Percentiles rank a stretch among this genome's conserved stretches.
Conservation (phyloP, 2,329 filamentous ascomycete genomes). For the Xylariaceae sp. region DNA sequence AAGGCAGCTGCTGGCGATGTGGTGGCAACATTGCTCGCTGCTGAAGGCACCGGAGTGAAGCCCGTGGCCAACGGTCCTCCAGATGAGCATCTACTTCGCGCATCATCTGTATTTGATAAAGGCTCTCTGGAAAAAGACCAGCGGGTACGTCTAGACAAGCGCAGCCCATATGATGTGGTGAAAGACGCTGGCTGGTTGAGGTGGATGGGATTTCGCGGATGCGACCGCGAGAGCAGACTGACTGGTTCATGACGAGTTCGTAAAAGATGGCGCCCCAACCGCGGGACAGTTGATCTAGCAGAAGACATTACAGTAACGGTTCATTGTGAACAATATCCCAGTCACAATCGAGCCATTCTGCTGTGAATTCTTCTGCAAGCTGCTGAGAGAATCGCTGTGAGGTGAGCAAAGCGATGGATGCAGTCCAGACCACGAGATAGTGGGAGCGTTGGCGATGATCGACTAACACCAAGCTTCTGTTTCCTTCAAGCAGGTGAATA, state of each 20-base stretch:
- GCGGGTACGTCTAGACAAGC: constrained; percentile 26
- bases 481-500: neutral
- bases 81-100: constrained; percentile 49
- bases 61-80: constrained; percentile 50
- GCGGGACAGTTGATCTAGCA: constrained; percentile 32
- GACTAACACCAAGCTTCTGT: neutral
- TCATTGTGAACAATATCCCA: constrained; percentile 27
- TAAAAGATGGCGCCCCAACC: constrained; percentile 29
- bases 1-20: constrained; percentile 38
- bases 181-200: constrained; percentile 22
- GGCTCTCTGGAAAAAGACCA: constrained; percentile 26
- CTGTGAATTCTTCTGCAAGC: neutral
- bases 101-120: constrained; percentile 36
- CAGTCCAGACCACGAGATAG: neutral
- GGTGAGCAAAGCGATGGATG: constrained; percentile 3
- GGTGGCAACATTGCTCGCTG: constrained; percentile 36
- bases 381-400: constrained; percentile 4
- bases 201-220: constrained; percentile 19
- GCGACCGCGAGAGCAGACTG: constrained; percentile 25
- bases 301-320: constrained; percentile 29
- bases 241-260: constrained; percentile 30
- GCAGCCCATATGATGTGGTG: constrained; percentile 20
- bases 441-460: neutral
- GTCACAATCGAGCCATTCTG: constrained; percentile 14
- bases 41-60: constrained; percentile 36